Evolutionary conservation across 345 rosid genomes (phyloP).

Genomic region (Citrus hindsii): DNA sequence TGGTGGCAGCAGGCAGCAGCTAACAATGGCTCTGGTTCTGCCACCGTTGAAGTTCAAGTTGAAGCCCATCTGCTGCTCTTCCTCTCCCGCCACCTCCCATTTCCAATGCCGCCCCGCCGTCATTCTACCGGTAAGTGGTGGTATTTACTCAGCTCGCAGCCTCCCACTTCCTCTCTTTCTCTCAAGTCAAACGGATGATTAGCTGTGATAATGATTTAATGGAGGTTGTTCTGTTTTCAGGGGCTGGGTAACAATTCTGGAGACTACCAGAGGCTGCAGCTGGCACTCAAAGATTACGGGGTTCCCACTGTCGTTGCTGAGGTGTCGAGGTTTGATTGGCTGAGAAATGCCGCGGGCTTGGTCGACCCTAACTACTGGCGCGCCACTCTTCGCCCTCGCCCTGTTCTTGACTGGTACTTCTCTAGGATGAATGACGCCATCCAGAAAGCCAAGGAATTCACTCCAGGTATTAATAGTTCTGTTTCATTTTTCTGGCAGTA

Average conservation of each 20-base stretch:
- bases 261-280: slow-evolving; percentile 66
- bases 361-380: slow-evolving; percentile 87
- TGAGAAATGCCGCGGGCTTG: slow-evolving; percentile 90
- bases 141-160: too few relatives aligned
- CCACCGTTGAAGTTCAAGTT: slow-evolving; percentile 31
- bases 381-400: slow-evolving; percentile 80
- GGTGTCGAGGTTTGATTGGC: slow-evolving; percentile 82
- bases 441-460: slow-evolving; percentile 49
- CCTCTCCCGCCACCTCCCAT: slow-evolving; percentile 17
- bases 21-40: slow-evolving; percentile 44
- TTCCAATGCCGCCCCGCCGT: slow-evolving; percentile 60
- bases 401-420: slow-evolving; percentile 95
- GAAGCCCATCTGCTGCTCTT: slow-evolving; percentile 27
- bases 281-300: slow-evolving; percentile 52
- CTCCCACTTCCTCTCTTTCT: background rate
- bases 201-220: background rate
- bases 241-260: slow-evolving; percentile 87
- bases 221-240: slow-evolving; percentile 25
- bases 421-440: slow-evolving; percentile 73
- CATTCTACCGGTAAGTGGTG: slow-evolving; percentile 66
- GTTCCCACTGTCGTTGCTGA: slow-evolving; percentile 70
- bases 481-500: too few relatives aligned
- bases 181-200: background rate
- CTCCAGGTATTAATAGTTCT: too few relatives aligned
- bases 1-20: background rate